Base-by-base conservation (phyloP, 176 grass and related monocot species). In the Oryza punctata region DNA sequence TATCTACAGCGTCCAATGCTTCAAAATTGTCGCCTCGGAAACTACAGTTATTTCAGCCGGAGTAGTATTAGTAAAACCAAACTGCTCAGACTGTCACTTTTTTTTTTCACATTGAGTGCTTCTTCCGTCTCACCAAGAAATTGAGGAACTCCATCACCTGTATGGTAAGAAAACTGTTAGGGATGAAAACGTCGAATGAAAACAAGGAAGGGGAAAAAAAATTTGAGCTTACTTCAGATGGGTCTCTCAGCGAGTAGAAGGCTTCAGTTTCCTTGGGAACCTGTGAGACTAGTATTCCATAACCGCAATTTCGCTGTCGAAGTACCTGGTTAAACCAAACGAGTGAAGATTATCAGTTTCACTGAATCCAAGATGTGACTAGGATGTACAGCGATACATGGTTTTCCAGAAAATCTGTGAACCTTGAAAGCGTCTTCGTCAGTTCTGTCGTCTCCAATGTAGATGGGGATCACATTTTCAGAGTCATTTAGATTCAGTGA, bases 401-500 rank as follows among this genome's bases (percentile, higher is more conserved):
- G 3, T 49, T 67, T 0, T 67, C 21, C 7, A n/a, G 24, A 85
- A 52, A 5, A 66, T 81, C 18, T 65, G 69, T 7, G 11, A 72
- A 98, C 96, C 96, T 96, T 94, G 79, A 99, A 99, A 5, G 96
- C 96, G 24, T 99, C 96, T 80, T 99, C 93, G 44, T 99, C 96
- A 1, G 96, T 99, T 32, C 93, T 85, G 24, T 99, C 96, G 24
- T 96, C 96, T 66, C 96, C 96, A n/a, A 99, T 90, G 87, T 99
- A 99, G 59, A 99, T 92, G 1, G 96, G 87, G 52, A 99, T 78
- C 72, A 94, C 89, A 76, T 89, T 75, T 60, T 89, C 85, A 15
- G 79, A 45, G 59, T 94, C 85, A 29, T 63, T 73, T 46, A 96
- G 61, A 10, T 71, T 87, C 6, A 99, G 93, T 2, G 93, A 99